Evolutionary conservation across 1,139 yeast genomes (phyloP), one percentile per base, ranked within the genome.

Genomic region (Protomyces lactucae-debilis): DNA sequence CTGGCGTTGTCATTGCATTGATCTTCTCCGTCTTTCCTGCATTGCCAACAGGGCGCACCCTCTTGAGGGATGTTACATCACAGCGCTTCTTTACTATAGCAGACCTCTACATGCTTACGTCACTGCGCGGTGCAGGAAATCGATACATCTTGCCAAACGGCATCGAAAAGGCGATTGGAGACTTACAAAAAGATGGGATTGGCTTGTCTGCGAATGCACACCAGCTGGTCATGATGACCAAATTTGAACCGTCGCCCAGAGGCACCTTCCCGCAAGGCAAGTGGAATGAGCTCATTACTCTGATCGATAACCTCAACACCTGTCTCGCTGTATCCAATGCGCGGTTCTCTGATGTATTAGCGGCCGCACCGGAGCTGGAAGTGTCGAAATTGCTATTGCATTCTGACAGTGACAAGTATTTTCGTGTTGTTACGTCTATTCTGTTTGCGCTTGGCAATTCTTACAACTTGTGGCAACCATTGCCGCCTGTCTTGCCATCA

Each of bases 1-100:
- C 64, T n/a, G 64, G 64, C 8, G 59, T 60, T 8, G 51, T 60
- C 36, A 39, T 60, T 32, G 59, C 59, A 12, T 16, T 52, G 12
- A 9, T 54, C 10, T 60, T 60, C 59, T 28, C 51, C 14, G 48
- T 60, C 51, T 60, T 60, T 21, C 64, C 64, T n/a, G 35, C 59
- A 5, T 48, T 60, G 8, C 59, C 59, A 6, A 54, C 59, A 16
- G 64, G 59, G 5, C 36, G 64, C n/a, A 35, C 35, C 10, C 14
- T 54, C 6, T 32, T 60, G 45, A 53, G 59, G 3, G 55, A 60
- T n/a, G 32, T 28, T 25, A 45, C 54, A 5, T 45, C 64, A 12
- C 55, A 60, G 39, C 59, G 40, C 55, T 46, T 45, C 21, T 60
- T 54, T 51, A 28, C 46, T 12, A 12, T 25, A 4, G 55, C 55